Conservation (phyloP, 2,329 filamentous ascomycete species). For the Arthrobotrys megalospora region DNA sequence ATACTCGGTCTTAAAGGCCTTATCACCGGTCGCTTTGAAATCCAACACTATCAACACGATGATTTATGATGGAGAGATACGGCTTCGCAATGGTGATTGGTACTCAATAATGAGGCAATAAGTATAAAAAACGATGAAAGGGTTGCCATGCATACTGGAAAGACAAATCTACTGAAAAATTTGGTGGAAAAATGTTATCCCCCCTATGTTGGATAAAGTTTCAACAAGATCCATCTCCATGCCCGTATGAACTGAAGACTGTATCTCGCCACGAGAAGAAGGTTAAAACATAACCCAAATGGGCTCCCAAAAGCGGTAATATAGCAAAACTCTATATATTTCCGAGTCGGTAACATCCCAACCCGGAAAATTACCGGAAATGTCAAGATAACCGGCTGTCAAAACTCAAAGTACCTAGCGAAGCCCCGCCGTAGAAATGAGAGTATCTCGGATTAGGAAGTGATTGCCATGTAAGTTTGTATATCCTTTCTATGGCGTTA, state of each 20-base stretch:
- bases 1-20: neutral
- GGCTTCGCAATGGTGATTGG: no score
- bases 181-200: no score
- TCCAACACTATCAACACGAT: conserved; percentile 12
- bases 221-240: no score
- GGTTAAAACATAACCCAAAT: no score
- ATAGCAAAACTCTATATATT: neutral
- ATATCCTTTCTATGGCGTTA: neutral
- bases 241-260: no score
- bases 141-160: no score
- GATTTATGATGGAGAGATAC: neutral
- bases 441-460: neutral
- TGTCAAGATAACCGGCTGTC: neutral
- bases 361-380: neutral
- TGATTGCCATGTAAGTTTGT: neutral
- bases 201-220: no score
- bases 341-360: neutral
- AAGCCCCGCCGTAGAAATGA: neutral
- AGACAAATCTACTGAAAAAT: no score
- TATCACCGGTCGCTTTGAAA: neutral
- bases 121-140: no score
- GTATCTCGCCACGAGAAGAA: neutral
- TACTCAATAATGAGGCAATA: no score
- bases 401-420: conserved; percentile 3
- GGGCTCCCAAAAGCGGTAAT: neutral